Evolutionary conservation across 176 grass and related monocot genomes (phyloP).

Genomic region (Puya raimondii): DNA sequence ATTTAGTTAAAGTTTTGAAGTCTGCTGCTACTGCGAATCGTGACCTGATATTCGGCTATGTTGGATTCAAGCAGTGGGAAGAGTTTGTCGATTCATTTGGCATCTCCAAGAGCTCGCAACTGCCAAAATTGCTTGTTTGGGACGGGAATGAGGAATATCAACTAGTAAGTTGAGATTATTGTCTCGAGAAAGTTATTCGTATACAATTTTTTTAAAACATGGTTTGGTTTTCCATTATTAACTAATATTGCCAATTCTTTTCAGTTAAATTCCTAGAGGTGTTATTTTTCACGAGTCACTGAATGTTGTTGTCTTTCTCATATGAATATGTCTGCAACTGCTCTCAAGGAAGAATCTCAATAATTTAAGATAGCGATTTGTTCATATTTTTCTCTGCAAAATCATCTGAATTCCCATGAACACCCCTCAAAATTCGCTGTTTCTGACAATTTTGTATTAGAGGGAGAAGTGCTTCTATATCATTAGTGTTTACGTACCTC

Average conservation of each 20-base stretch:
- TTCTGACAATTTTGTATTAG: background rate
- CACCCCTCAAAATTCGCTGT: too few relatives aligned
- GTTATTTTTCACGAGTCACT: background rate
- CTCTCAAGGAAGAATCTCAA: background rate
- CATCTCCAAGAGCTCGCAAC: conserved; percentile 54
- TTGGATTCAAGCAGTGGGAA: conserved; percentile 83
- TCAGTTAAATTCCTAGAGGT: background rate
- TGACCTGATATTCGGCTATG: conserved; percentile 86
- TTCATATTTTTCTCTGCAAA: too few relatives aligned
- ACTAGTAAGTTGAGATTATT: conserved; percentile 41
- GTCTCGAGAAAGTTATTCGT: background rate
- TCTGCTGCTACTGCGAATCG: conserved; percentile 83
- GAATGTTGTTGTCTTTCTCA: background rate
- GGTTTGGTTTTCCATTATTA: background rate
- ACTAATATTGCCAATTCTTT: too few relatives aligned
- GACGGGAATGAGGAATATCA: conserved; percentile 93
- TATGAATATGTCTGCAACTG: background rate
- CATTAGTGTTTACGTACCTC: too few relatives aligned
- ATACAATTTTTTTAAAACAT: background rate
- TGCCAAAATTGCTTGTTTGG: conserved; percentile 88
- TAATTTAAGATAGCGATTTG: background rate
- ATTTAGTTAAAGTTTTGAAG: conserved; percentile 70
- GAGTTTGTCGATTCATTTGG: conserved; percentile 88
- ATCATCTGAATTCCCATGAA: too few relatives aligned
- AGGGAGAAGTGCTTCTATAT: too few relatives aligned